Conservation (phyloP, 371 early-diverging fungal genomes). For the Mucor lusitanicus region DNA sequence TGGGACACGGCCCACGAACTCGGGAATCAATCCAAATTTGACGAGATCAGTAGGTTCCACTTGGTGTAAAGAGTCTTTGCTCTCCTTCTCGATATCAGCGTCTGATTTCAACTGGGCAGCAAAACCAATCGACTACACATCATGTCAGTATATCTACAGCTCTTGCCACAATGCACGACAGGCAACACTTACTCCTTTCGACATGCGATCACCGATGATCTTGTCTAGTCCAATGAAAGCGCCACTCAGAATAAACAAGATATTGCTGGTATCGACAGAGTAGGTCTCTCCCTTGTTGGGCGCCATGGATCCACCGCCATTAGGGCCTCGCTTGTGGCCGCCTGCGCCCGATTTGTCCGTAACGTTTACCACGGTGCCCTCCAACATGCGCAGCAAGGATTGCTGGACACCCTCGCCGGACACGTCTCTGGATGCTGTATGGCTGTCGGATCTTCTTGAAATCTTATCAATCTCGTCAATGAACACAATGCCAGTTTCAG, state of each 20-base stretch:
- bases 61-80: constrained; percentile 12
- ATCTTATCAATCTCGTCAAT: constrained; percentile 95
- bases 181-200: constrained; percentile 61
- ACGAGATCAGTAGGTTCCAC: constrained; percentile 69
- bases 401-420: constrained; percentile 95
- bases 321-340: constrained; percentile 28
- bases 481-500: constrained; percentile 90
- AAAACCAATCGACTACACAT: constrained; percentile 63
- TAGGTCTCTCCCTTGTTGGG: constrained; percentile 78
- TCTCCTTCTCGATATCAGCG: constrained; percentile 11
- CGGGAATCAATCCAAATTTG: constrained; percentile 89
- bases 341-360: constrained; percentile 77
- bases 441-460: constrained; percentile 73
- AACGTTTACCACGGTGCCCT: constrained; percentile 86
- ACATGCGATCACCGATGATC: constrained; percentile 73
- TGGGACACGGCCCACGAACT: constrained; percentile 88
- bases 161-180: background rate
- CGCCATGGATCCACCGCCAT: constrained; percentile 15
- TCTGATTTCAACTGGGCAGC: constrained; percentile 59
- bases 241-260: constrained; percentile 88
- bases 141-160: background rate
- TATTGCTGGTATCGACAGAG: constrained; percentile 89
- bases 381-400: constrained; percentile 83
- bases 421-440: constrained; percentile 85
- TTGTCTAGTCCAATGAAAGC: constrained; percentile 92